Percentiles rank a stretch among this genome's conserved stretches.
These are phyloP conservation scores for Phaeosphaeria sp. DNA, from an alignment of 2,329 filamentous ascomycete species.

Conservation along the genomic window DNA sequence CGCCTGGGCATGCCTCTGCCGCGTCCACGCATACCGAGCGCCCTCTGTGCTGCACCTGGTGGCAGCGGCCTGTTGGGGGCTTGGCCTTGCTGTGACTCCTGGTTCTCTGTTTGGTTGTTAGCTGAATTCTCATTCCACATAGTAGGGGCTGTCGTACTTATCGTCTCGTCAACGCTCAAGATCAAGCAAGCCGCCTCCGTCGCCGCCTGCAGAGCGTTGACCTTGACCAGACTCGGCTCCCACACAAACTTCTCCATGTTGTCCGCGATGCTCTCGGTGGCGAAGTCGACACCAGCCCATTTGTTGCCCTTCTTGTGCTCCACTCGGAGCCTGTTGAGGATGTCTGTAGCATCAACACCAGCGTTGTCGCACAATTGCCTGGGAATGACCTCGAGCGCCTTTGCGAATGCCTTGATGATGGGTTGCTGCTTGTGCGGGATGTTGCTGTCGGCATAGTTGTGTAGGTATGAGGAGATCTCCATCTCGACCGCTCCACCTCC, in stretches of 20 bases:
- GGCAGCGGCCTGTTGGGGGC: constrained; percentile 73
- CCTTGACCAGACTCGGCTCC: constrained; percentile 95
- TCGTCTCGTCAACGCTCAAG: constrained; percentile 95
- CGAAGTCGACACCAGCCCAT: constrained; percentile 97
- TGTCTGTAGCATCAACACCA: constrained; percentile 97
- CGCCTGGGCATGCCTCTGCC: constrained; percentile 79
- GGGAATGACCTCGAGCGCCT: constrained; percentile 95
- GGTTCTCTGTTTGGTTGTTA: constrained; percentile 68
- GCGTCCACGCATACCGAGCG: constrained; percentile 77
- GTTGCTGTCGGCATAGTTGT: constrained; percentile 90
- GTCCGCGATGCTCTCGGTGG: constrained; percentile 87
- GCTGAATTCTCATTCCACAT: neutral
- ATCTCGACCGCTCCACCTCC: constrained; percentile 96
- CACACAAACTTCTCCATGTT: constrained; percentile 97
- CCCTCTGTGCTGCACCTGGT: constrained; percentile 80
- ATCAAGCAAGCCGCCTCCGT: constrained; percentile 96
- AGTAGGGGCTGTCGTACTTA: constrained; percentile 64
- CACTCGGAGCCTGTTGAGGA: constrained; percentile 93
- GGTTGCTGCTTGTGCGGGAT: constrained; percentile 94
- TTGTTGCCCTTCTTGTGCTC: constrained; percentile 92
- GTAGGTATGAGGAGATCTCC: constrained; percentile 93
- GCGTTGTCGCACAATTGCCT: constrained; percentile 98
- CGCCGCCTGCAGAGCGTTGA: constrained; percentile 95
- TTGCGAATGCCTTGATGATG: constrained; percentile 97
- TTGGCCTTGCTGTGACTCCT: constrained; percentile 87